These are phyloP conservation scores for Fraxinus albicans DNA, from an alignment of 305 asterid species.

Conservation along the genomic window DNA sequence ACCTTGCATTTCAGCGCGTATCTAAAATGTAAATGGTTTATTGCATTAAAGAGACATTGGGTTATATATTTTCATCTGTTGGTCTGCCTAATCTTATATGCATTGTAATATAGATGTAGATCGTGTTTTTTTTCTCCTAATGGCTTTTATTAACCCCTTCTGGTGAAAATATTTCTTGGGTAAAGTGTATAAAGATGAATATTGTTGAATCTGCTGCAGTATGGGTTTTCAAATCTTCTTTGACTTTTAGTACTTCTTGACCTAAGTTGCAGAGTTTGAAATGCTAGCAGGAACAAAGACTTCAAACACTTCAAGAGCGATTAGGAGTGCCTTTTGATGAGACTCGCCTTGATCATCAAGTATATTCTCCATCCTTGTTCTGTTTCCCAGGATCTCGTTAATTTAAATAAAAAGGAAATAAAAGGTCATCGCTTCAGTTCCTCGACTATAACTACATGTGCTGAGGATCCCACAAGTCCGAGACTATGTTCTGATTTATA, in stretches of 20 bases:
- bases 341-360: slow-evolving; percentile 60
- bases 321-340: slow-evolving; percentile 83
- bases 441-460: not conserved
- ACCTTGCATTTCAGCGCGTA: not conserved
- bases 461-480: not conserved
- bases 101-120: not conserved
- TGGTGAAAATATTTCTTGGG: not conserved
- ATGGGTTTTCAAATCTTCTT: not conserved
- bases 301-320: slow-evolving; percentile 70
- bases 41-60: not conserved
- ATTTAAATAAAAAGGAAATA: not conserved
- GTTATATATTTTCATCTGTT: not conserved
- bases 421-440: not conserved
- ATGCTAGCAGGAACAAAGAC: slow-evolving; percentile 70
- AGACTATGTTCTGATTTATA: not conserved
- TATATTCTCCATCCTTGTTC: slow-evolving; percentile 17
- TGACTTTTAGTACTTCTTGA: slow-evolving; percentile 13
- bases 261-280: slow-evolving; percentile 9
- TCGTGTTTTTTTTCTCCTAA: not conserved
- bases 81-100: not conserved
- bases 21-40: not conserved
- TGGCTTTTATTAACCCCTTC: not conserved
- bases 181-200: not conserved
- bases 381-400: not conserved
- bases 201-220: not conserved